phyloP scores from a whole-genome alignment of 2,329 filamentous ascomycete genomes.

The Zymoseptoria passerinii region DNA sequence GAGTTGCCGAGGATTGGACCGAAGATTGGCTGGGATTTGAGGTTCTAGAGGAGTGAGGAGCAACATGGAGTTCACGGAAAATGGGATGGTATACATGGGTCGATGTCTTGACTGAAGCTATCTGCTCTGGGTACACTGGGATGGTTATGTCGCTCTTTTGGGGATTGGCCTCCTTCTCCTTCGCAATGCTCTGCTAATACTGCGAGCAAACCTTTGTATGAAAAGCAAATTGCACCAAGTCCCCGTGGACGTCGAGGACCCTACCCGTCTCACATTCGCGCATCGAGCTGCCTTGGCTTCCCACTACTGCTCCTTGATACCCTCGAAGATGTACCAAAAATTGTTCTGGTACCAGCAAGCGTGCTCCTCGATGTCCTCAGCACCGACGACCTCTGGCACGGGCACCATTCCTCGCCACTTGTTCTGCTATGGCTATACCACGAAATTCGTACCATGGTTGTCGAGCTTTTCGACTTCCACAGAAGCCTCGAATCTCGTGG shows the following conservation, averaged over 20 bases:
- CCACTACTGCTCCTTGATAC: not conserved
- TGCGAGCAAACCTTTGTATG: not conserved
- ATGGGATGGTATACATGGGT: not conserved
- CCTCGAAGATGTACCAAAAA: constrained; percentile 4
- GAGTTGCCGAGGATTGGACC: constrained; percentile 83
- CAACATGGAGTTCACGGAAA: not conserved
- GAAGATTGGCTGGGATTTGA: constrained; percentile 67
- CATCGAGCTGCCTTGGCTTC: not conserved
- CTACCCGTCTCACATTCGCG: not conserved
- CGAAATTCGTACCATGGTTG: not conserved
- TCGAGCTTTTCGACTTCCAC: not conserved
- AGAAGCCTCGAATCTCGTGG: not conserved
- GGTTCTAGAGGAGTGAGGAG: constrained; percentile 31
- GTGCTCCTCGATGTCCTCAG: not conserved
- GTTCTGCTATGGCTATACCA: not conserved
- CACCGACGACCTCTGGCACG: not conserved
- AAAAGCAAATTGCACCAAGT: not conserved
- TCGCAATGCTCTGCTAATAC: not conserved
- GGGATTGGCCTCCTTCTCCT: not conserved
- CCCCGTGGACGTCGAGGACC: not conserved
- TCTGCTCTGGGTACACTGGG: not conserved
- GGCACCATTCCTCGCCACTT: constrained; percentile 4
- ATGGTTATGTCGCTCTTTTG: not conserved
- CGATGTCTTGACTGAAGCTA: not conserved
- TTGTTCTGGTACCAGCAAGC: not conserved